phyloP scores from a whole-genome alignment of 371 early-diverging fungal species.

The Conidiobolus incongruus region DNA sequence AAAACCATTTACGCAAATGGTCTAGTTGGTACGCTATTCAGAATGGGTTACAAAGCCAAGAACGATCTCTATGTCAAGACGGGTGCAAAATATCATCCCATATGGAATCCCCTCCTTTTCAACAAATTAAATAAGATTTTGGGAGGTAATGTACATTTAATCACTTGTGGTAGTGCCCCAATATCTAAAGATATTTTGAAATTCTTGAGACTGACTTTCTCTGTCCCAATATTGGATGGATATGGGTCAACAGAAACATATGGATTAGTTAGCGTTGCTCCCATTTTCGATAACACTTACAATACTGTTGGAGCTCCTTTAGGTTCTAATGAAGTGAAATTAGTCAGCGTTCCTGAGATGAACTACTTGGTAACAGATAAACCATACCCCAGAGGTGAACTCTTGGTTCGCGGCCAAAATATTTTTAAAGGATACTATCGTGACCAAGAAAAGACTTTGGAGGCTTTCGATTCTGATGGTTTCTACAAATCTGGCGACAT shows the following conservation, averaged over 20 bases:
- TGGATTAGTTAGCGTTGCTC: constrained; percentile 28
- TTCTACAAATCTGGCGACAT: constrained; percentile 90
- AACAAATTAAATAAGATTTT: constrained; percentile 58
- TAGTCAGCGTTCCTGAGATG: constrained; percentile 82
- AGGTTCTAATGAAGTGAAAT: constrained; percentile 46
- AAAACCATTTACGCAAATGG: constrained; percentile 36
- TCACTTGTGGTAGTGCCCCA: constrained; percentile 83
- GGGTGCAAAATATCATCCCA: constrained; percentile 30
- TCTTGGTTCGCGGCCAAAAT: constrained; percentile 66
- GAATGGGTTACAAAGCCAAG: constrained; percentile 30
- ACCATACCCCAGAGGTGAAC: constrained; percentile 73
- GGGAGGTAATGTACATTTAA: constrained; percentile 68
- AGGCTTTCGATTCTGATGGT: constrained; percentile 59
- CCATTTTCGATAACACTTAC: constrained; percentile 16
- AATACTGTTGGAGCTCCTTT: constrained; percentile 45
- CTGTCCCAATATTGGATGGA: constrained; percentile 29
- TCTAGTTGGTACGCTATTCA: constrained; percentile 31
- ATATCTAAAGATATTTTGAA: constrained; percentile 61
- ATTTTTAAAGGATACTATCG: constrained; percentile 69
- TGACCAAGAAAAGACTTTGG: constrained; percentile 58
- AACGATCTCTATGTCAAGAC: constrained; percentile 27
- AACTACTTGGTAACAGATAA: constrained; percentile 51
- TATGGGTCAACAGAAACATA: constrained; percentile 83
- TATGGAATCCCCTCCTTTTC: constrained; percentile 91
- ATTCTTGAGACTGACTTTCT: constrained; percentile 72